Conservation (phyloP, 1,284 basidiomycete species). For the Inonotus hispidus region DNA sequence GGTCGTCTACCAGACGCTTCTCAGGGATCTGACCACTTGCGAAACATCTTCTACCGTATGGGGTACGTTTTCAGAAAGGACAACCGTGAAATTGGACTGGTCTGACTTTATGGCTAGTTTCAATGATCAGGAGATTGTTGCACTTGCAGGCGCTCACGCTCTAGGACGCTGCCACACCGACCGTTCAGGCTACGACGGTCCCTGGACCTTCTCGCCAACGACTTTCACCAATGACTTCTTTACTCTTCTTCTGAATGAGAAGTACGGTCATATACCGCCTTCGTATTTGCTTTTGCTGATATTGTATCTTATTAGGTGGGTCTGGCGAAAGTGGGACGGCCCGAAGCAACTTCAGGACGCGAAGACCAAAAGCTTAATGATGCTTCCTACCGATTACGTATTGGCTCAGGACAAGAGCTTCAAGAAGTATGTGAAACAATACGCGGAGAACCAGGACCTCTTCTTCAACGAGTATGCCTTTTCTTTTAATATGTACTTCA, state of each 20-base stretch:
- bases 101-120: slow-evolving; percentile 41
- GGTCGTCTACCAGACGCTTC: slow-evolving; percentile 91
- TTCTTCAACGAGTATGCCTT: slow-evolving; percentile 85
- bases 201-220: slow-evolving; percentile 87
- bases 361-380: slow-evolving; percentile 87
- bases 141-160: slow-evolving; percentile 91
- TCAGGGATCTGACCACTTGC: slow-evolving; percentile 82
- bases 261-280: slow-evolving; percentile 40
- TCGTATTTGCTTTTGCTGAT: neutral
- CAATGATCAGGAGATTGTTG: slow-evolving; percentile 96
- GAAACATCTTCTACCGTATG: slow-evolving; percentile 90
- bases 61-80: slow-evolving; percentile 37
- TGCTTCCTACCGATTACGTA: slow-evolving; percentile 88
- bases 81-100: neutral
- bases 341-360: slow-evolving; percentile 95
- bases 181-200: slow-evolving; percentile 84
- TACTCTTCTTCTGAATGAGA: slow-evolving; percentile 85
- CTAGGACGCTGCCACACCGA: slow-evolving; percentile 89
- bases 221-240: slow-evolving; percentile 90
- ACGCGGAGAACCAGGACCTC: slow-evolving; percentile 75
- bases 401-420: slow-evolving; percentile 84
- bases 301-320: slow-evolving; percentile 41
- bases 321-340: slow-evolving; percentile 85
- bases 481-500: neutral
- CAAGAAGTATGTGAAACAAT: slow-evolving; percentile 79